Evolutionary conservation across 768 basidiomycete genomes (phyloP).

Genomic region (Trametes gibbosa): DNA sequence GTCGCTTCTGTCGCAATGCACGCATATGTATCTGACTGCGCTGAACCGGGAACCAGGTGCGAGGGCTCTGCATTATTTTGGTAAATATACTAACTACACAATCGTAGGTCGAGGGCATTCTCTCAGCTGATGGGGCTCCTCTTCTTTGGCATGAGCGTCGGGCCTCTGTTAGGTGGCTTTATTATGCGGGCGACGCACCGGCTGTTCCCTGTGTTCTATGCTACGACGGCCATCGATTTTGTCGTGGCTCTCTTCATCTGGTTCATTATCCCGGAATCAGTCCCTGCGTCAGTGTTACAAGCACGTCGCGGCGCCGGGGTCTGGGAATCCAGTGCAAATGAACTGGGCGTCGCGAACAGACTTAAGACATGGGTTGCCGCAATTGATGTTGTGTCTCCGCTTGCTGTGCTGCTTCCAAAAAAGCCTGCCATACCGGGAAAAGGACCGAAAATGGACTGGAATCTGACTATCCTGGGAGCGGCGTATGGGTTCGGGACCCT

Average conservation of each 20-base stretch:
- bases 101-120: conserved; percentile 56
- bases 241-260: conserved; percentile 48
- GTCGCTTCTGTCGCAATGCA: conserved; percentile 48
- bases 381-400: conserved; percentile 67
- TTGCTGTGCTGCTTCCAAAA: conserved; percentile 59
- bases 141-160: conserved; percentile 71
- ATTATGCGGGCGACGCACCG: conserved; percentile 56
- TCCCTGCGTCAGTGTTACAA: conserved; percentile 51
- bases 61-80: not conserved
- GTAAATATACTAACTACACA: not conserved
- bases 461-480: conserved; percentile 52
- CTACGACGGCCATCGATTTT: conserved; percentile 48
- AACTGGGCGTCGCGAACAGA: conserved; percentile 21
- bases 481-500: conserved; percentile 48
- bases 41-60: conserved; percentile 53
- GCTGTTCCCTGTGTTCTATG: conserved; percentile 71
- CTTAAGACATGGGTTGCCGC: conserved; percentile 37
- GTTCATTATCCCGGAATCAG: conserved; percentile 75
- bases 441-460: conserved; percentile 55
- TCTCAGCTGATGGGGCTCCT: conserved; percentile 65
- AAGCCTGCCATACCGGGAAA: conserved; percentile 37
- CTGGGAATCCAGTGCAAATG: not conserved
- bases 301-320: conserved; percentile 25
- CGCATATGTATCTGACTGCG: conserved; percentile 71
- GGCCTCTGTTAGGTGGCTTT: conserved; percentile 69